Evolutionary conservation across 192 early-diverging fungal species (phyloP).

Genomic region (Dimargaris xerosporica): DNA sequence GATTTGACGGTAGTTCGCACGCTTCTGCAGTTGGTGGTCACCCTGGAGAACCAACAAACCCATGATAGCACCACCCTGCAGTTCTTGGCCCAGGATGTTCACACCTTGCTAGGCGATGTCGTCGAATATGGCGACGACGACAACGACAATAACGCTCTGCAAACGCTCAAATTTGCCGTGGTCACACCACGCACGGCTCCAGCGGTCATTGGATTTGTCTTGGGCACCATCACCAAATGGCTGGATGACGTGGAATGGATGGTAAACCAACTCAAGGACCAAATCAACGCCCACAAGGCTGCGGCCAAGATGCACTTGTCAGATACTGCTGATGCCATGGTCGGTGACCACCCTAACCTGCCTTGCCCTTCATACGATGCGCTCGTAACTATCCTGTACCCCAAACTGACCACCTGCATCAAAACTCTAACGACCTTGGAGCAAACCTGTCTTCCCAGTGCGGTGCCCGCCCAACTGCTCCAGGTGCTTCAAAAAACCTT

Average conservation of each 20-base stretch:
- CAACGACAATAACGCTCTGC: background rate
- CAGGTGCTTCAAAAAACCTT: slow-evolving; percentile 31
- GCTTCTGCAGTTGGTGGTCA: background rate
- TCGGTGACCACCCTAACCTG: no score
- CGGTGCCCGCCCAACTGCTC: slow-evolving; percentile 30
- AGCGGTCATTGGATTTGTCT: background rate
- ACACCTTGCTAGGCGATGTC: slow-evolving; percentile 6
- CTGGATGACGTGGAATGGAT: slow-evolving; percentile 1
- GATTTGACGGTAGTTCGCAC: background rate
- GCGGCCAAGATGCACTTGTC: slow-evolving; percentile 20
- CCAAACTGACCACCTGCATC: slow-evolving; percentile 17
- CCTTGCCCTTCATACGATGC: no score
- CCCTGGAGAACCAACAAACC: background rate
- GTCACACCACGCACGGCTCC: background rate
- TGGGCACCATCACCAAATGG: background rate
- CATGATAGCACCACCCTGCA: background rate
- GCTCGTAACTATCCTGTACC: no score
- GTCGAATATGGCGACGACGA: background rate
- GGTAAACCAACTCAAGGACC: slow-evolving; percentile 1
- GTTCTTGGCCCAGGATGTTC: background rate
- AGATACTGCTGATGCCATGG: slow-evolving; percentile 10
- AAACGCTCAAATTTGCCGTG: slow-evolving; percentile 1
- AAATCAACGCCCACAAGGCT: slow-evolving; percentile 14
- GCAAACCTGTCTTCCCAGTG: slow-evolving; percentile 21
- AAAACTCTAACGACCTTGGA: slow-evolving; percentile 24